Evolutionary conservation across 108 stramenopile genomes (phyloP).

Genomic region (Cyclotella choctawhatcheeana): DNA sequence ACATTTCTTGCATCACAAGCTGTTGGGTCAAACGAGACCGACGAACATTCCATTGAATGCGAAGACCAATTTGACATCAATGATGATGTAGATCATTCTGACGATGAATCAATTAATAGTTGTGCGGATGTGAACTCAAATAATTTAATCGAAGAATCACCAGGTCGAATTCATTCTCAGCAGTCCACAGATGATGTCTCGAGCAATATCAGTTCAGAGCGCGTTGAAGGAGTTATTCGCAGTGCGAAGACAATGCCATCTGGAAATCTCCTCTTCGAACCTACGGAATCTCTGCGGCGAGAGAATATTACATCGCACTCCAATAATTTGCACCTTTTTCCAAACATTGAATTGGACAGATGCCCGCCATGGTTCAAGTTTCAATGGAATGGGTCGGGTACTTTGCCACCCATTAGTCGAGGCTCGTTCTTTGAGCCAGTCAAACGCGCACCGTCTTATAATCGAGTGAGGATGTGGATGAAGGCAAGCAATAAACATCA

Average conservation of each 20-base stretch:
- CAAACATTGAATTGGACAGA: conserved; percentile 5
- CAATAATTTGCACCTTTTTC: conserved; percentile 22
- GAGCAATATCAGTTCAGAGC: not conserved
- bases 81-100: conserved; percentile 38
- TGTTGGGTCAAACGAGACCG: not conserved
- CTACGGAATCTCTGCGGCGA: not conserved
- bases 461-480: conserved; percentile 50
- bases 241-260: not conserved
- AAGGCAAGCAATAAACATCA: conserved; percentile 30
- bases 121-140: conserved; percentile 8
- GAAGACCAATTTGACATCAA: conserved; percentile 28
- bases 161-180: no score
- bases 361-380: conserved; percentile 40
- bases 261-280: not conserved
- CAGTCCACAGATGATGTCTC: not conserved
- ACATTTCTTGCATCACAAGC: conserved; percentile 62
- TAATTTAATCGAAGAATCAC: not conserved
- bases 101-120: conserved; percentile 22
- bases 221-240: not conserved
- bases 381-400: conserved; percentile 21
- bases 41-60: not conserved
- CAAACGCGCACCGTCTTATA: conserved; percentile 49
- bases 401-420: conserved; percentile 11
- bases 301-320: not conserved
- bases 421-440: conserved; percentile 52